phyloP scores from a whole-genome alignment of 139 green algal genomes.

The Cymbomonas tetramitiformis region DNA sequence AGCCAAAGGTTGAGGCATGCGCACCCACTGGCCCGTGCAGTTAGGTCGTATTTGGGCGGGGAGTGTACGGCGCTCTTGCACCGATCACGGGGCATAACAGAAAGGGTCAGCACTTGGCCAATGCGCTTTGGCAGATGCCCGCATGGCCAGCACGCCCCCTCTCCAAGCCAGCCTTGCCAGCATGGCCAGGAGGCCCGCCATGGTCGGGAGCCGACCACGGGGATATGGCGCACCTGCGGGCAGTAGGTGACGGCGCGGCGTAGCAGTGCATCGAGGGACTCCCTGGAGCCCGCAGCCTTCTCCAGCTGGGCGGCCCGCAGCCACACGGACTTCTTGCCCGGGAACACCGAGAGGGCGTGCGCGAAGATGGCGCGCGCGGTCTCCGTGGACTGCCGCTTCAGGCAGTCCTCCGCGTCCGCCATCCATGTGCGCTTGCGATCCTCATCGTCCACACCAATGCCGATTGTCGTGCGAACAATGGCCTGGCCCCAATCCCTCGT shows the following conservation, averaged over 20 bases:
- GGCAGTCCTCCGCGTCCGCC: slow-evolving; percentile 69
- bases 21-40: too few relatives aligned
- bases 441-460: slow-evolving; percentile 70
- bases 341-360: slow-evolving; percentile 54
- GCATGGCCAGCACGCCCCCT: too few relatives aligned
- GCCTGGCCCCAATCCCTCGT: slow-evolving; percentile 23
- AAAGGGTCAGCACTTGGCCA: too few relatives aligned
- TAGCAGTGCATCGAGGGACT: slow-evolving; percentile 67
- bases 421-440: slow-evolving; percentile 78
- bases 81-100: too few relatives aligned
- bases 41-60: too few relatives aligned
- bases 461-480: slow-evolving; percentile 61
- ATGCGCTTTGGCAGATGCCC: too few relatives aligned
- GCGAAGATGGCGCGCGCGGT: slow-evolving; percentile 75
- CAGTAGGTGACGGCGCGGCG: slow-evolving; percentile 66
- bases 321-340: slow-evolving; percentile 71
- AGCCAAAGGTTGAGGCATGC: too few relatives aligned
- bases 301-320: slow-evolving; percentile 71
- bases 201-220: too few relatives aligned
- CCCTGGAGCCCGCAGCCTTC: slow-evolving; percentile 59
- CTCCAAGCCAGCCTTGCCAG: too few relatives aligned
- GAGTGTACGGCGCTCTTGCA: too few relatives aligned
- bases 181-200: background rate
- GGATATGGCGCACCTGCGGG: too few relatives aligned
- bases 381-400: slow-evolving; percentile 49